phyloP scores from a whole-genome alignment of 495 filamentous ascomycete species.

The Podospora tetraspora region DNA sequence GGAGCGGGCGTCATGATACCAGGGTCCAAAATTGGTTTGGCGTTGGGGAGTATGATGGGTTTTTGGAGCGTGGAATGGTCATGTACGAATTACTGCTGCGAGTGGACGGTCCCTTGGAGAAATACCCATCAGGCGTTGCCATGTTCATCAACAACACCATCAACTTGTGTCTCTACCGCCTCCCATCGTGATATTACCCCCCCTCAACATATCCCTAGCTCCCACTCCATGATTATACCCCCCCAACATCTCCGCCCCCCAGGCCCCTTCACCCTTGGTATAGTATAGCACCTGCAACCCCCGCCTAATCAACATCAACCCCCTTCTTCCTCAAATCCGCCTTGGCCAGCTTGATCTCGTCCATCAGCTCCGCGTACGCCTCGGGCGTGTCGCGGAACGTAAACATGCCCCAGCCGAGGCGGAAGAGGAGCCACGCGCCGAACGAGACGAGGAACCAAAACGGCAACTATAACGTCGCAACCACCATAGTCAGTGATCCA shows the following conservation, averaged over 20 bases:
- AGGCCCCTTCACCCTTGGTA: no score
- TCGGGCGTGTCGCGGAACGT: conserved; percentile 95
- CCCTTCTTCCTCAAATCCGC: conserved; percentile 61
- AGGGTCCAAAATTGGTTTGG: neutral
- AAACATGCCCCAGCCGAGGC: conserved; percentile 83
- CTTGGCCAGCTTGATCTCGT: conserved; percentile 67
- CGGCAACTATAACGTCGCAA: conserved; percentile 56
- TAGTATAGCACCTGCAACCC: no score
- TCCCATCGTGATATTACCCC: no score
- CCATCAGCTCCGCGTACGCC: conserved; percentile 84
- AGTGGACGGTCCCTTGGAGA: neutral
- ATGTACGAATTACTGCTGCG: neutral
- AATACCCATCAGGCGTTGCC: neutral
- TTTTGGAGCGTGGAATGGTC: neutral
- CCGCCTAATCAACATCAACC: conserved; percentile 57
- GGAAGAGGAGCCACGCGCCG: conserved; percentile 88
- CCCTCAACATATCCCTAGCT: no score
- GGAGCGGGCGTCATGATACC: conserved; percentile 10
- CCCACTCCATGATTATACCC: no score
- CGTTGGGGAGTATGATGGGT: neutral
- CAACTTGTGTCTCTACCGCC: no score
- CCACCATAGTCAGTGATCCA: neutral
- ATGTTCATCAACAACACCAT: neutral
- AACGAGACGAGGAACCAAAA: conserved; percentile 90
- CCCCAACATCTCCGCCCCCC: no score